Conservation (phyloP, 2,329 filamentous ascomycete genomes). For the Pseudophaeomoniella oleicola region DNA sequence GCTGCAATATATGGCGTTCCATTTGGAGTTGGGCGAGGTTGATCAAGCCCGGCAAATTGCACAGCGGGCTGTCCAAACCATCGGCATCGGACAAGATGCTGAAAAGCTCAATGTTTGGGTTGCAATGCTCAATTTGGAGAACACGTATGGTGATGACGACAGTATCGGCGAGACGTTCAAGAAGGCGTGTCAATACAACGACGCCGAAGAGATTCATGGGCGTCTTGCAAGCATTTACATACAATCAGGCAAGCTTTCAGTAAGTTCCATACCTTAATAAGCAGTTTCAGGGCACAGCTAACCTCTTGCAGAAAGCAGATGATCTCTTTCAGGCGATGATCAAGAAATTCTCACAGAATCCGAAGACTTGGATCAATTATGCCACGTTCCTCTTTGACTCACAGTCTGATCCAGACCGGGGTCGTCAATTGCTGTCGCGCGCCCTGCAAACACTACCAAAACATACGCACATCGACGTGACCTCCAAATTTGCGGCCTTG, state of each 20-base stretch:
- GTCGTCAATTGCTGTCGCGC: conserved; percentile 63
- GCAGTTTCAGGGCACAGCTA: conserved; percentile 6
- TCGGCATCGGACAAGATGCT: conserved; percentile 77
- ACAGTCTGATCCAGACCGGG: conserved; percentile 53
- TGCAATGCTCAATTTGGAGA: conserved; percentile 85
- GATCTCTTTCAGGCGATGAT: conserved; percentile 71
- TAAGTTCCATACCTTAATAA: conserved; percentile 30
- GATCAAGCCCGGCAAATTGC: conserved; percentile 78
- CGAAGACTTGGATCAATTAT: conserved; percentile 85
- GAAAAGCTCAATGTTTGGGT: conserved; percentile 96
- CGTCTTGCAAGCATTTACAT: conserved; percentile 90
- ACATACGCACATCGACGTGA: conserved; percentile 56
- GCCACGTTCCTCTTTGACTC: conserved; percentile 80
- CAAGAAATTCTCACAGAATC: conserved; percentile 72
- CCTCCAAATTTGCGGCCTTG: conserved; percentile 76
- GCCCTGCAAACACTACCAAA: conserved; percentile 69
- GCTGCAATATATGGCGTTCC: conserved; percentile 98
- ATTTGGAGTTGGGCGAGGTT: conserved; percentile 80
- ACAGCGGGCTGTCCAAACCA: conserved; percentile 78
- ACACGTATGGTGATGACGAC: conserved; percentile 73
- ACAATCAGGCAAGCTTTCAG: conserved; percentile 69
- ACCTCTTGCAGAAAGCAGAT: conserved; percentile 58
- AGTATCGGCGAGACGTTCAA: conserved; percentile 76
- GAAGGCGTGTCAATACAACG: conserved; percentile 85
- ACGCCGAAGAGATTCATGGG: conserved; percentile 77